Percentiles rank a stretch among this genome's conserved stretches.
Conservation (phyloP, 805 yeast species). For the Zygosaccharomyces bisporus region DNA sequence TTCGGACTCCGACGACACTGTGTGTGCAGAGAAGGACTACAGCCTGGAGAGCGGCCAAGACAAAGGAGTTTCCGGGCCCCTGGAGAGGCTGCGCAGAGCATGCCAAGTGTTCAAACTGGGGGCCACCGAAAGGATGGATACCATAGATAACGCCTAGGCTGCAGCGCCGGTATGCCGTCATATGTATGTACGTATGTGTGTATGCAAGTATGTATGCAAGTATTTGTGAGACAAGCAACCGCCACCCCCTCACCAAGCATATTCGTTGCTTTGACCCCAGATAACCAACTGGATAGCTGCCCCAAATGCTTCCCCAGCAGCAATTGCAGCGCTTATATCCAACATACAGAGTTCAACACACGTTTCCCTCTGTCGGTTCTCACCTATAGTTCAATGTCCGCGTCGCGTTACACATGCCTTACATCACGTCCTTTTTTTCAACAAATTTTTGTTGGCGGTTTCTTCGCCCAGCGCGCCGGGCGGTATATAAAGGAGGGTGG, state of each 20-base stretch:
- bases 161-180: neutral
- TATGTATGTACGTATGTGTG: neutral
- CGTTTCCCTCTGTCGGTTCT: neutral
- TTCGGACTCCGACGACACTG: neutral
- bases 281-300: neutral
- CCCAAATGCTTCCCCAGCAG: neutral
- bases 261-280: neutral
- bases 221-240: neutral
- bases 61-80: neutral
- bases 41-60: neutral
- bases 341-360: neutral
- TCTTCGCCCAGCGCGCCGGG: conserved; percentile 6
- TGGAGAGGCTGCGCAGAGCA: neutral
- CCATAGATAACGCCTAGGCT: neutral
- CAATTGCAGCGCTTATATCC: neutral
- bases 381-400: neutral
- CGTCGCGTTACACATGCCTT: conserved; percentile 7
- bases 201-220: too few species aligned
- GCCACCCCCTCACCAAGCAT: neutral
- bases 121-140: neutral
- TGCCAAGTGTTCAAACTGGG: neutral
- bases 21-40: conserved; percentile 4
- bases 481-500: conserved; percentile 7
- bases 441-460: conserved; percentile 8
- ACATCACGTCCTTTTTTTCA: conserved; percentile 7